Evolutionary conservation across 2,329 filamentous ascomycete species (phyloP), one percentile per base, ranked within the genome.

Genomic region (Fusarium caatingaense): DNA sequence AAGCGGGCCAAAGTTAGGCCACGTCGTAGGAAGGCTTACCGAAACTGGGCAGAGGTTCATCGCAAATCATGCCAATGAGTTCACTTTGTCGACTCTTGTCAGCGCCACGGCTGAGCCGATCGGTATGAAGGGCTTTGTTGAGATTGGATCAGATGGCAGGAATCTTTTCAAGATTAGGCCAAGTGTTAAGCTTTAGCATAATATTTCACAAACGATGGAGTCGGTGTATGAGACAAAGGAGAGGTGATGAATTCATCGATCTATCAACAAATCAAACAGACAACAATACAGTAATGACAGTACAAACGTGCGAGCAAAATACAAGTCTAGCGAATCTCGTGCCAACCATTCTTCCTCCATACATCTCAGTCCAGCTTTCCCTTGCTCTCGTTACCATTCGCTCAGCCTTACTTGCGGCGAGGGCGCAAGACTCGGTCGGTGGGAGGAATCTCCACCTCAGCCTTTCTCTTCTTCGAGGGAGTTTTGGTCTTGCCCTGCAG

Each of bases 51-150:
- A 74, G 4, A 58, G 76, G 5, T 76, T 78, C 23, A 56, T 78
- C 8, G 74, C 76, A 1, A 78, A 77, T 16, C 76, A 77, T 16
- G 74, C 74, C 3, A 68, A 76, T 28, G 45, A 66, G 0, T 4
- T 45, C 0, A 78, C 76, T 0, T 48, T 76, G 18, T 12, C 44
- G 1, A 58, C 55, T 18, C 66, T 78, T 37, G 69, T 60, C 2
- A 56, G 51, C 2, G 25, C 46, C 3, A 27, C 20, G 0, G 5
- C 44, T 1, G 73, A 78, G 15, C 73, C 71, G 3, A 64, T 78
- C 9, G 73, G 75, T 16, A 27, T 53, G 44, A 40, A 23, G 10
- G 60, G 62, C 1, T 20, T 11, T 2, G 62, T 60, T 6, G 20
- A n/a, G 5, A 4, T 11, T 5, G 13, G 34, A 9, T 2, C 7